Conservation (phyloP, 1,284 basidiomycete genomes). For the Erythrobasidium hasegawianum region DNA sequence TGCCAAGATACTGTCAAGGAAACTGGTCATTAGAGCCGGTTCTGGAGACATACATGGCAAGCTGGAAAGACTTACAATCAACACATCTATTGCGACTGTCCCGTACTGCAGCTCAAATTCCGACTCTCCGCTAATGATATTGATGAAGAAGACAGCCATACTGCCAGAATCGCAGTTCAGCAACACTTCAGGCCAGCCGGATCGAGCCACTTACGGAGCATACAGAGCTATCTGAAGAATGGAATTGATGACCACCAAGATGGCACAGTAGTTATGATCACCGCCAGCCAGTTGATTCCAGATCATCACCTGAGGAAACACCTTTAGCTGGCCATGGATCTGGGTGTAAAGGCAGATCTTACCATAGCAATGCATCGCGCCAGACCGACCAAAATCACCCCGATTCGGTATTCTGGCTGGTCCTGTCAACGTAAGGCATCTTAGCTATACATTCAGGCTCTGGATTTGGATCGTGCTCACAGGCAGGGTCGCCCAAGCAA, state of each 20-base stretch:
- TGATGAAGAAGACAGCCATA: constrained; percentile 69
- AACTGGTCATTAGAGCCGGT: no score
- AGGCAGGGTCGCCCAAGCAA: constrained; percentile 80
- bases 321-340: not conserved
- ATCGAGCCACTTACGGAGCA: constrained; percentile 7
- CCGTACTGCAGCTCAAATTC: constrained; percentile 61
- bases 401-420: constrained; percentile 46
- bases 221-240: constrained; percentile 38
- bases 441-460: not conserved
- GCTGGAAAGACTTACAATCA: no score
- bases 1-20: constrained; percentile 62
- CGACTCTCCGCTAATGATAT: constrained; percentile 60
- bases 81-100: constrained; percentile 66
- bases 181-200: no score
- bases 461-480: constrained; percentile 46
- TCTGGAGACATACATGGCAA: no score
- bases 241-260: constrained; percentile 58
- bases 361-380: constrained; percentile 53
- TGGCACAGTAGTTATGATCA: constrained; percentile 65
- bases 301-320: constrained; percentile 65
- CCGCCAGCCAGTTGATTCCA: constrained; percentile 76
- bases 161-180: no score
- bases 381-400: constrained; percentile 61
- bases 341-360: constrained; percentile 35
- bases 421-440: constrained; percentile 4